These are phyloP conservation scores for Aspergillus intermedius DNA, from an alignment of 2,329 filamentous ascomycete species.

Conservation along the genomic window DNA sequence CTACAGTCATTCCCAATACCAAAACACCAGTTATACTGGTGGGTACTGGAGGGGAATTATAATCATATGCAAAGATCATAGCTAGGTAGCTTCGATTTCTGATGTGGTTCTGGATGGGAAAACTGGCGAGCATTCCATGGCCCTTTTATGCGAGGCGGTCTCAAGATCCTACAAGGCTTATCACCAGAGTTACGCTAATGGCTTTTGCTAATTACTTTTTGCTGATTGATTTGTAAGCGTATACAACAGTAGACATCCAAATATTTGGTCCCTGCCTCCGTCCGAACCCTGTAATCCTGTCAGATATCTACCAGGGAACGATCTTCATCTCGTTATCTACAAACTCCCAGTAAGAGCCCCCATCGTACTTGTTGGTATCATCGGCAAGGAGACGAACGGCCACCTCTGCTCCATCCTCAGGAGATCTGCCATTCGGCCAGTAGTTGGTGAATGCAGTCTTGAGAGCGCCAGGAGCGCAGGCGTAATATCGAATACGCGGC, in stretches of 20 bases:
- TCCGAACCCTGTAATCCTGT: background rate
- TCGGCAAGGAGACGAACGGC: slow-evolving; percentile 13
- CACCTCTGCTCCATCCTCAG: slow-evolving; percentile 20
- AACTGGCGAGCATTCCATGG: too few relatives aligned
- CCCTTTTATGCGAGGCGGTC: too few relatives aligned
- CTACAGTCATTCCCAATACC: too few relatives aligned
- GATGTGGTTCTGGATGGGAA: too few relatives aligned
- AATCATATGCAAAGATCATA: too few relatives aligned
- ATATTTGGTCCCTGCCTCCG: background rate
- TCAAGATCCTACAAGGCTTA: too few relatives aligned
- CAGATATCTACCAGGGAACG: slow-evolving; percentile 15
- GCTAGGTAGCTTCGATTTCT: too few relatives aligned
- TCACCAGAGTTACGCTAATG: too few relatives aligned
- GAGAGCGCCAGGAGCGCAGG: slow-evolving; percentile 15
- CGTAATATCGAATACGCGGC: slow-evolving; percentile 12
- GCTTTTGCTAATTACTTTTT: too few relatives aligned
- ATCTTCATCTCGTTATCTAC: slow-evolving; percentile 16
- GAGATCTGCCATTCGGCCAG: slow-evolving; percentile 11
- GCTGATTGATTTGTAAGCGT: too few relatives aligned
- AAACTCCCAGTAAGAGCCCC: slow-evolving; percentile 19
- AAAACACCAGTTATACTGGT: too few relatives aligned
- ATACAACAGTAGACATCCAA: background rate
- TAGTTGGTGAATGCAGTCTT: slow-evolving; percentile 22
- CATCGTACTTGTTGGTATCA: slow-evolving; percentile 11
- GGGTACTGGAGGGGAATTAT: too few relatives aligned